These are phyloP conservation scores for Colletotrichum melonis DNA, from an alignment of 2,329 filamentous ascomycete genomes.

Conservation along the genomic window DNA sequence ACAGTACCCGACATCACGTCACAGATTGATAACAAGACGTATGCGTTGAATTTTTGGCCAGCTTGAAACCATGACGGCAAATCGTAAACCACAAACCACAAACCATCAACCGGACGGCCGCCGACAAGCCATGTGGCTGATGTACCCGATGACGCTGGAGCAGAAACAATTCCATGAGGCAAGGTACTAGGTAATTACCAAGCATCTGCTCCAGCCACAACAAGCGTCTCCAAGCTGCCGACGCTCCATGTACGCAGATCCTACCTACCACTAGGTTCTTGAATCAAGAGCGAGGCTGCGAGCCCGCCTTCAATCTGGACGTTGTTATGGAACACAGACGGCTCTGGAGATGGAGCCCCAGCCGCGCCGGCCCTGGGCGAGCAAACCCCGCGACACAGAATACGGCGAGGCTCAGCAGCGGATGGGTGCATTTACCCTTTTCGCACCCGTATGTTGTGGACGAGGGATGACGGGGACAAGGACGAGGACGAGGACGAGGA, in stretches of 20 bases:
- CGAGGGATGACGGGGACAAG: neutral
- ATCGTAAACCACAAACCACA: neutral
- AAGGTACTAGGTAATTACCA: neutral
- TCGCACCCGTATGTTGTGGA: neutral
- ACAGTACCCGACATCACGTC: neutral
- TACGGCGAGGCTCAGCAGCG: conserved; percentile 8
- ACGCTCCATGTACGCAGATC: neutral
- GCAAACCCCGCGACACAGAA: neutral
- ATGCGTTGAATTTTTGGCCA: neutral
- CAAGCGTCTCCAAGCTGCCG: neutral
- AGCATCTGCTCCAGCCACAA: neutral
- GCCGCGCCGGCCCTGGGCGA: neutral
- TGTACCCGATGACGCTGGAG: neutral
- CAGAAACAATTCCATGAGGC: neutral
- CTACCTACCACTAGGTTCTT: neutral
- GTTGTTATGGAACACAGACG: neutral
- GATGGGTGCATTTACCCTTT: neutral
- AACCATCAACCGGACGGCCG: neutral
- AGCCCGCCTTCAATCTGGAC: neutral
- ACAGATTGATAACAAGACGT: neutral
- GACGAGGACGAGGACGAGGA: neutral
- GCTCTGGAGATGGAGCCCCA: neutral
- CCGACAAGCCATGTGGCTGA: conserved; percentile 8
- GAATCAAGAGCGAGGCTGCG: neutral
- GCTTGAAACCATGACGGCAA: neutral